Base-by-base conservation (phyloP, 768 basidiomycete genomes). In the Auriscalpium vulgare region DNA sequence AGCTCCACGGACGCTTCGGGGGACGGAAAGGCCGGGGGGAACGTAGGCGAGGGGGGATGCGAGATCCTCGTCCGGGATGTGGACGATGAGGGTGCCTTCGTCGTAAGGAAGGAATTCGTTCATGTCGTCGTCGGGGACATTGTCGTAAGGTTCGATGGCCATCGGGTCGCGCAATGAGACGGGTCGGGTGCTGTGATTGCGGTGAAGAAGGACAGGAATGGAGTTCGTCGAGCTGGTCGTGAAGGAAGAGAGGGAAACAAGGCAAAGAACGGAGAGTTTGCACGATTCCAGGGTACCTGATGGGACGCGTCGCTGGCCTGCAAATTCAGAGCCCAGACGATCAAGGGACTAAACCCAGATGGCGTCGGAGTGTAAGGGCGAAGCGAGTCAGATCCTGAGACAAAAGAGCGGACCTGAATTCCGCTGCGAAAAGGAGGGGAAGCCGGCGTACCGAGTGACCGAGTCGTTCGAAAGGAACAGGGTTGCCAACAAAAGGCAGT, bases 321-420 rank as follows among this genome's bases (percentile, higher is more conserved):
- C 16, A 10, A 58, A 36, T 58, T 49, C 44, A 59, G 58, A 59
- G 58, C 57, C 58, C 58, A 38, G 51, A 52, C 51, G 56, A 59
- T 59, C 58, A 57, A 59, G 51, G 51, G 57, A 57, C 56, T 59
- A 59, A 53, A 50, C 58, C 37, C 56, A 53, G 52, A 59, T 53
- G 59, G 59, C 17, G 58, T 59, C 58, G 58, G 56, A 59, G 58
- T 47, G 14, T 11, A 4, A 16, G 11, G 47, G 47, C 38, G 38
- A 47, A 53, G 38, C 34, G 34, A 35, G 37, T 50, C 21, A 13
- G 43, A 48, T 35, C n/a, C 40, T 37, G 47, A 29, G 19, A 37
- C 34, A 29, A 29, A 29, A 29, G 10, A 44, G 40, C 51, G 48
- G 57, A 55, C 48, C 54, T 55, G 53, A 54, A 58, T 50, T 43